Base-by-base conservation (phyloP, 345 rosid genomes). In the Pistacia integerrima region DNA sequence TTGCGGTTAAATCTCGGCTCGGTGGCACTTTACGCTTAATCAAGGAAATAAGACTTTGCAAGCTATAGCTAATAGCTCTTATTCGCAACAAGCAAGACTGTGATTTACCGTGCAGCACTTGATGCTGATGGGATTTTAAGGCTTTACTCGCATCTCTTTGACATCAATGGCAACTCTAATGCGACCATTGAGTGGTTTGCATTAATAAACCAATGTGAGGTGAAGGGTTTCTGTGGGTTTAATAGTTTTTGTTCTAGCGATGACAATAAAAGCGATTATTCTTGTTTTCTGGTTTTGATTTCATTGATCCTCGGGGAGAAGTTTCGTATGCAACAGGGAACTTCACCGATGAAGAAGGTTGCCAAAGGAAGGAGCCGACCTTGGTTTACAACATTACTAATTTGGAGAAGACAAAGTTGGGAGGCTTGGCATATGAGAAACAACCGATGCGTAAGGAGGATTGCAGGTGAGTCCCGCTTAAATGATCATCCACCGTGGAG, bases 401-500 rank as follows among this genome's bases (percentile, higher is more conserved):
- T 12, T 0, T 77, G 46, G 25, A 11, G 0, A 36, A n/a, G 11
- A 0, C 67, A 1, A 11, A 0, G 2, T 4, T 71, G 20, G 69
- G 68, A 4, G 33, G 41, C n/a, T 3, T 0, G 0, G 22, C 72
- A 61, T 80, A 83, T 41, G 28, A 0, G 5, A 0, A 5, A 1
- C 16, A 59, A 6, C 49, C 58, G 7, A 25, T 69, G 38, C 8
- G 46, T 1, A 28, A n/a, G 5, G 4, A 16, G 5, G 14, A 72
- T 61, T 83, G 86, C 70, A 33, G 70, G 70, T n/a, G 49, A 44
- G 8, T 74, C 75, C 1, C 80, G 86, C 58, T 67, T 71, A 14
- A 25, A 80, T 14, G 86, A 84, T 22, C 78, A 82, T 60, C 25
- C 25, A 75, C 8, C 78, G 86, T 35, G 80, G n/a, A 0, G 84